Evolutionary conservation across 1,284 basidiomycete genomes (phyloP).

Genomic region (Clitocybe nebularis): DNA sequence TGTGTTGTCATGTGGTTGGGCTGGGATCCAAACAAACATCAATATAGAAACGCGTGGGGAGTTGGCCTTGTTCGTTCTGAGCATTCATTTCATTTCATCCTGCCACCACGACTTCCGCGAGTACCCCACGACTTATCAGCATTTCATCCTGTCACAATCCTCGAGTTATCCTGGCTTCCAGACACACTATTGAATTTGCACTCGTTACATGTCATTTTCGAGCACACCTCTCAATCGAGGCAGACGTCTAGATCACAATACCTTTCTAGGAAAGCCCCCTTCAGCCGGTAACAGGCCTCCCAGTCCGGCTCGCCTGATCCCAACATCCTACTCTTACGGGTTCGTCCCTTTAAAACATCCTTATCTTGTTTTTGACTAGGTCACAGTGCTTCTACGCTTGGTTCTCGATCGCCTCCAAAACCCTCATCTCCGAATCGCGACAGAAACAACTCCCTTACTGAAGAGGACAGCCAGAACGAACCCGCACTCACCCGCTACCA

Average conservation of each 20-base stretch:
- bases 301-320: conserved; percentile 37
- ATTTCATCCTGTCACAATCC: background rate
- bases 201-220: conserved; percentile 74
- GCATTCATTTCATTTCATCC: conserved; percentile 3
- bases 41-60: conserved; percentile 21
- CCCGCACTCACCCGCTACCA: conserved; percentile 34
- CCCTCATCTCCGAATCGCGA: conserved; percentile 31
- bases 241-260: conserved; percentile 75
- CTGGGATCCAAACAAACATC: conserved; percentile 21
- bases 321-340: conserved; percentile 68
- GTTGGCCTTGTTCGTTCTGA: conserved; percentile 16
- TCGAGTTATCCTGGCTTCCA: conserved; percentile 2
- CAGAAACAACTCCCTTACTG: conserved; percentile 16
- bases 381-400: conserved; percentile 51
- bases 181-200: conserved; percentile 3
- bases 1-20: conserved; percentile 3
- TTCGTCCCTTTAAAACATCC: conserved; percentile 29
- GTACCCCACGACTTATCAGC: conserved; percentile 7
- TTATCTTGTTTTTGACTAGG: conserved; percentile 19
- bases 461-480: conserved; percentile 34
- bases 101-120: conserved; percentile 4
- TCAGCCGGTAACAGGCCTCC: conserved; percentile 33
- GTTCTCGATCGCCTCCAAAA: conserved; percentile 59
- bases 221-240: conserved; percentile 77
- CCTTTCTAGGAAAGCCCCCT: conserved; percentile 65